Evolutionary conservation across 108 stramenopile genomes (phyloP).

Genomic region (Skeletonema costatum): DNA sequence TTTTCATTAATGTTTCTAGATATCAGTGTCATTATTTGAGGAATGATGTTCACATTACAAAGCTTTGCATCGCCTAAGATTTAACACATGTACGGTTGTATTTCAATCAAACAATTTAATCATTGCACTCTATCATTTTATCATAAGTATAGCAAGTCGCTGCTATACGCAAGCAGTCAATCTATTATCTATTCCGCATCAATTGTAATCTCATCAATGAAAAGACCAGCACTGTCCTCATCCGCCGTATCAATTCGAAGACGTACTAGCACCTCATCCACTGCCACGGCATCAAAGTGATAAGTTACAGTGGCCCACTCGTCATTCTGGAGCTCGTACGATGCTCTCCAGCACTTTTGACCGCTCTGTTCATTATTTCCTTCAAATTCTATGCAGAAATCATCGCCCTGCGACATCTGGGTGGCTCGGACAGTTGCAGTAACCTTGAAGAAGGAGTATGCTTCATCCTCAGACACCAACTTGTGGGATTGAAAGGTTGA

Average conservation of each 20-base stretch:
- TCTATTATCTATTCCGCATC: neutral
- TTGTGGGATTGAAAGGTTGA: neutral
- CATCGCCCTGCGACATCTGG: neutral
- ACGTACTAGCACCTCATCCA: neutral
- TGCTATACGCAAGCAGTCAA: neutral
- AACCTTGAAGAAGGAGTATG: neutral
- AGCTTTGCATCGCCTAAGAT: no score
- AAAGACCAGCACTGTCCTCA: neutral
- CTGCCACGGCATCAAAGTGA: neutral
- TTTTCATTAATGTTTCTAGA: no score
- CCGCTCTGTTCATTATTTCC: neutral
- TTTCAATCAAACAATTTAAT: no score
- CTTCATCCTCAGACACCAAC: neutral
- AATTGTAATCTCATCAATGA: conserved; percentile 1
- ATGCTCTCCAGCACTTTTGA: neutral
- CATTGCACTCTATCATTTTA: no score
- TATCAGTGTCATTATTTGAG: no score
- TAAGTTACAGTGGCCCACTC: neutral
- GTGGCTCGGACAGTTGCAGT: neutral
- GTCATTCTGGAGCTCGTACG: neutral
- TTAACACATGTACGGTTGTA: no score
- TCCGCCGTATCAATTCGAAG: neutral
- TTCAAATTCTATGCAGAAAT: neutral
- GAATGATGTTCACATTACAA: no score
- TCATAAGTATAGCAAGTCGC: neutral